phyloP scores from a whole-genome alignment of 495 filamentous ascomycete species.

The Ascobolus immersus region DNA sequence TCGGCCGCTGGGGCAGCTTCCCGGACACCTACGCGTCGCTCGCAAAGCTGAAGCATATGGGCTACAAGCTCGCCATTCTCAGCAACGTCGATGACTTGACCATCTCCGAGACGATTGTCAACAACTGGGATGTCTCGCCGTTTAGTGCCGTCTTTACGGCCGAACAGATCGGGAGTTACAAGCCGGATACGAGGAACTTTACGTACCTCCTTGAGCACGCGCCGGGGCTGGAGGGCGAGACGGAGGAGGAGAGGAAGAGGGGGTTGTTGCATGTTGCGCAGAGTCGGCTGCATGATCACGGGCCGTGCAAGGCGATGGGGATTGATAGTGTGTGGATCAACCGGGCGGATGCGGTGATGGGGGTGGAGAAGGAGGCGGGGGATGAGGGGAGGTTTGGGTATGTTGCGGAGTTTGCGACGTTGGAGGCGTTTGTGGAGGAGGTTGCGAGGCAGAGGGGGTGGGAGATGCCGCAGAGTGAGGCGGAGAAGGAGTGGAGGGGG shows the following conservation, averaged over 20 bases:
- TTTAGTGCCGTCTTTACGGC: conserved; percentile 55
- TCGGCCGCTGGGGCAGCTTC: conserved; percentile 38
- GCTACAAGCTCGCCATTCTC: conserved; percentile 44
- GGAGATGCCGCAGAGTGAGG: too few species aligned
- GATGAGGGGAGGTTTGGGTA: conserved; percentile 23
- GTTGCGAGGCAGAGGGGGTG: conserved; percentile 31
- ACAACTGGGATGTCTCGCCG: conserved; percentile 21
- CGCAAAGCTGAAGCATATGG: conserved; percentile 24
- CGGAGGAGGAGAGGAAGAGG: conserved; percentile 27
- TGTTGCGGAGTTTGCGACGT: conserved; percentile 34
- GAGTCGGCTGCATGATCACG: conserved; percentile 46
- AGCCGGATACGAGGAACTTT: conserved; percentile 43
- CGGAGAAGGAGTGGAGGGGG: too few species aligned
- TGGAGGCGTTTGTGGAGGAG: conserved; percentile 48
- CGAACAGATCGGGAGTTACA: conserved; percentile 50
- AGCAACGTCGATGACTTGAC: conserved; percentile 44
- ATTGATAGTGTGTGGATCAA: conserved; percentile 47
- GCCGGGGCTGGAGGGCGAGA: conserved; percentile 25
- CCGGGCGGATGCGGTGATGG: conserved; percentile 23
- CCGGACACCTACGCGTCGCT: conserved; percentile 37
- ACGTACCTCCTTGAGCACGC: too few species aligned
- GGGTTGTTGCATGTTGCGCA: conserved; percentile 44
- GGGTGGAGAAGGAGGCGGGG: conserved; percentile 22
- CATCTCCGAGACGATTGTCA: conserved; percentile 28
- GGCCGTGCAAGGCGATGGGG: conserved; percentile 35